Evolutionary conservation across 345 rosid species (phyloP), one percentile per base, ranked within the genome.

Genomic region (Microcos paniculata): DNA sequence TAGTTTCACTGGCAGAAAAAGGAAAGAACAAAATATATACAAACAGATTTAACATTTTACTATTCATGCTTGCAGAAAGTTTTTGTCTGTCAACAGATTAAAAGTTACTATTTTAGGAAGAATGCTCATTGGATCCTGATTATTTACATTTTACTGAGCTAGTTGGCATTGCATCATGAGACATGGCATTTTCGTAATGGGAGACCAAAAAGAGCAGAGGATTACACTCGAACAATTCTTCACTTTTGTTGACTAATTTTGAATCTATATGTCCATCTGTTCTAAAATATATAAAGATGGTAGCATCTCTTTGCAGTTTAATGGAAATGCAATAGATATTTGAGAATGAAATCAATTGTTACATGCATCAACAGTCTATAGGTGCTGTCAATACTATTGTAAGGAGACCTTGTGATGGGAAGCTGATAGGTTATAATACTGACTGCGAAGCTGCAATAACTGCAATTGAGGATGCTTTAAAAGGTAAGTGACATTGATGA

Each of bases 391-490:
- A 85, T 72, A 87, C 88, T n/a, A 87, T 87, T 21, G 52, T 81
- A 68, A 82, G 90, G 80, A 83, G 88, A 77, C 80, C 84, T 48
- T 75, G 65, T 6, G 88, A 87, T 68, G 85, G 88, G 77, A 87
- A 85, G 79, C 74, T 87, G 82, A 80, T 85, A 5, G 90, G 87
- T 49, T 83, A 81, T 70, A 85, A 87, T 56, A 87, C 90, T 48
- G 88, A 87, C 66, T 87, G 88, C 48, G 88, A 85, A 51, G 90
- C 87, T 64, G 79, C 90, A 1, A 81, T 87, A 72, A 80, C 86
- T 40, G 87, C 88, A 8, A 83, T 82, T 4, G 92, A 86, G 76
- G 93, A 89, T 79, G 91, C 91, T 69, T 72, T 89, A 30, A 74
- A 81, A 80, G 91, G 91, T 89, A 73, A 38, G 28, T 63, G 23